Evolutionary conservation across 257 asterid species (phyloP).

Genomic region (Lycium barbarum): DNA sequence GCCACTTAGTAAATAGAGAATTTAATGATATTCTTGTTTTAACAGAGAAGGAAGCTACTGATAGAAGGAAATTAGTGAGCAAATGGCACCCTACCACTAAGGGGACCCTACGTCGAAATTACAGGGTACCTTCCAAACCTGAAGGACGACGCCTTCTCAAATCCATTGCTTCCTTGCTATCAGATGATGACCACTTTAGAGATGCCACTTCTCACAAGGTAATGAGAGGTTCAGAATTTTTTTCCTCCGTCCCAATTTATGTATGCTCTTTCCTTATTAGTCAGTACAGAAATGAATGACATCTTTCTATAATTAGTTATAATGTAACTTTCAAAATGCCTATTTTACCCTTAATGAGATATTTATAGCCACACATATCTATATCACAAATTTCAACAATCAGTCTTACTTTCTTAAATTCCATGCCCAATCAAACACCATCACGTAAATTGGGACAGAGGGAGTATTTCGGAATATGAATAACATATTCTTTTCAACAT

Average conservation of each 20-base stretch:
- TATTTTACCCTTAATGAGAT: too few relatives aligned
- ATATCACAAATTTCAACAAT: too few relatives aligned
- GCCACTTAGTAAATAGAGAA: conserved; percentile 15
- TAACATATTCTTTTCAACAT: too few relatives aligned
- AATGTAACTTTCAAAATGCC: too few relatives aligned
- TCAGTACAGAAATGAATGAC: too few relatives aligned
- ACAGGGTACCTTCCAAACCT: conserved; percentile 79
- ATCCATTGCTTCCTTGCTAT: conserved; percentile 79
- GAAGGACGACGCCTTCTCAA: conserved; percentile 85
- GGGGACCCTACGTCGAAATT: conserved; percentile 90
- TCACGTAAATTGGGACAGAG: too few relatives aligned
- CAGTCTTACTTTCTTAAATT: too few relatives aligned
- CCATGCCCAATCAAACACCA: too few relatives aligned
- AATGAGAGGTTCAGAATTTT: not conserved
- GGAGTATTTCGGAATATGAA: not conserved
- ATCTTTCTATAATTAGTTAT: too few relatives aligned
- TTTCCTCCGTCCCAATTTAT: too few relatives aligned
- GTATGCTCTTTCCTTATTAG: too few relatives aligned
- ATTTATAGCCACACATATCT: too few relatives aligned
- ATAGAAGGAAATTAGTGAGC: conserved; percentile 81
- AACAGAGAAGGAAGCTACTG: conserved; percentile 85
- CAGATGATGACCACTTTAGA: conserved; percentile 91
- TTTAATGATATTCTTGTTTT: conserved; percentile 30
- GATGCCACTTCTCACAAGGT: conserved; percentile 99
- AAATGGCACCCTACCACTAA: conserved; percentile 99